Conservation (phyloP, 2,329 filamentous ascomycete species). For the Pseudocercospora macadamiae region DNA sequence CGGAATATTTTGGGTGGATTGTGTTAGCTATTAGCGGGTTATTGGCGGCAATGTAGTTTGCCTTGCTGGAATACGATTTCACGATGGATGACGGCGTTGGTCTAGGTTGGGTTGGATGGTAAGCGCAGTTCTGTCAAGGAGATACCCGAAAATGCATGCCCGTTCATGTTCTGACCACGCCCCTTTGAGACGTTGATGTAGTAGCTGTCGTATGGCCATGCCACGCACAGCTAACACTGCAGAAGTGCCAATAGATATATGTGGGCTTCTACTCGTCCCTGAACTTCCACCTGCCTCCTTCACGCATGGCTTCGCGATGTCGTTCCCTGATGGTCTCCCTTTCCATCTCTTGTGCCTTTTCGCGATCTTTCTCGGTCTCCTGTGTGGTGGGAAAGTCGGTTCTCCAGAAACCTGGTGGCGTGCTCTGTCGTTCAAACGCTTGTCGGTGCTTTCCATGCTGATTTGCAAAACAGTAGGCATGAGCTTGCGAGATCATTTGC, state of each 20-base stretch:
- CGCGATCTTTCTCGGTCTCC: constrained; percentile 68
- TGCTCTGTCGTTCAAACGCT: constrained; percentile 68
- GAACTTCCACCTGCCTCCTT: constrained; percentile 77
- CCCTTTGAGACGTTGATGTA: no score
- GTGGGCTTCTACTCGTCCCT: constrained; percentile 65
- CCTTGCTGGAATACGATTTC: neutral
- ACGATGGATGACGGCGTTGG: constrained; percentile 3
- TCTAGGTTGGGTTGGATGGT: neutral
- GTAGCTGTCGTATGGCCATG: no score
- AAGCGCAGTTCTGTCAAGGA: neutral
- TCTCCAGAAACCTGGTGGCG: constrained; percentile 88
- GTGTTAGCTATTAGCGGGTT: neutral
- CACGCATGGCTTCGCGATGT: constrained; percentile 78
- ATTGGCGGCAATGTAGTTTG: neutral
- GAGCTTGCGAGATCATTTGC: constrained; percentile 73
- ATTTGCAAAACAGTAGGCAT: constrained; percentile 72
- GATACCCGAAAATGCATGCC: constrained; percentile 15
- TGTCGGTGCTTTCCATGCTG: constrained; percentile 77
- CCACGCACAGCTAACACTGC: neutral
- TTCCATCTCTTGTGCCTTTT: constrained; percentile 66
- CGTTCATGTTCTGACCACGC: constrained; percentile 3
- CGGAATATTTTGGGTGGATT: neutral
- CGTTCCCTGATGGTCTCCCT: constrained; percentile 69
- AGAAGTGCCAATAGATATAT: no score
- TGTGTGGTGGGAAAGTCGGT: constrained; percentile 89